Evolutionary conservation across 306 rosid species (phyloP), one percentile per base, ranked within the genome.

Genomic region (Ceratonia siliqua): DNA sequence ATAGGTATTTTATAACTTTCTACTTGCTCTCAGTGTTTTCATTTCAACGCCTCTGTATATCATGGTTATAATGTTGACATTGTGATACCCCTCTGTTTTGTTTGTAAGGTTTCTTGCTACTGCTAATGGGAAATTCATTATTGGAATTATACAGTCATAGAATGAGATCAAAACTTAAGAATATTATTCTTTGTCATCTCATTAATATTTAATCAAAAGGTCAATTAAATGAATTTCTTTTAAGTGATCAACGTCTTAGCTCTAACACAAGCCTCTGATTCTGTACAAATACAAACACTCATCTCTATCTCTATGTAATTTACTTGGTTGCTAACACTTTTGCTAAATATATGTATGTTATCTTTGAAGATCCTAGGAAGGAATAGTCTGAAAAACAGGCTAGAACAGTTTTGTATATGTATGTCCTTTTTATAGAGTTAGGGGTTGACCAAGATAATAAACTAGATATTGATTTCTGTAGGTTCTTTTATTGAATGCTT

Each of bases 1-100:
- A 82, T 83, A 94, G 98, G 98, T 94, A 89, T 79, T 89, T 71
- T 35, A 68, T 17, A 77, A 57, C 84, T 41, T 70, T 28, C 24
- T 63, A 10, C 30, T 41, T 48, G 39, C 27, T 75, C 69, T 69
- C 62, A 17, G 54, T 66, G 25, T 35, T 36, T 63, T 54, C 30
- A 13, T 49, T 69, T 56, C 28, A 4, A 24, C 30, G 36, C 21
- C 17, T 70, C 18, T 15, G n/a, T 24, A 20, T 62, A n/a, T 9
- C 6, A n/a, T 78, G 28, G n/a, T 21, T 71, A 42, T 57, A 70
- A 21, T 32, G 62, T 12, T 52, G 30, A n/a, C 25, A 11, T 45
- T 10, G 9, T 56, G 58, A 65, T 7, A 0, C 41, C 3, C 8
- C 22, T 55, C 22, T 54, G 8, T 48, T 15, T 68, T 52, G 45